Conservation (phyloP, 257 asterid genomes). For the Solanum lycopersicoides region DNA sequence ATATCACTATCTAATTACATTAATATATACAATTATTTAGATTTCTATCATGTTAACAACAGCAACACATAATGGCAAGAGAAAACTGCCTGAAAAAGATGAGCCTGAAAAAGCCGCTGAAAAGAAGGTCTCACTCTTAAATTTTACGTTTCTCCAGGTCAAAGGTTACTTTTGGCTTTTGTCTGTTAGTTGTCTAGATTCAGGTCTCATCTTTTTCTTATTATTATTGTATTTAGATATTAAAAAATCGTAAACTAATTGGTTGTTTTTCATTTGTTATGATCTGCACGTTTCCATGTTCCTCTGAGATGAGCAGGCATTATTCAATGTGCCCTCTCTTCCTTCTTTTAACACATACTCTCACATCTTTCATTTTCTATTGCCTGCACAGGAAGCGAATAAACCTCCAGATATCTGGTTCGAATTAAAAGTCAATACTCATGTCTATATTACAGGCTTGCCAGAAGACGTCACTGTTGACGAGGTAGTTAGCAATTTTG, state of each 20-base stretch:
- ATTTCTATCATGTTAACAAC: too few relatives aligned
- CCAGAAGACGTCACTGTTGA: constrained; percentile 86
- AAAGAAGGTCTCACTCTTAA: constrained; percentile 49
- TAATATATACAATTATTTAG: too few relatives aligned
- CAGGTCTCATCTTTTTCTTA: background rate
- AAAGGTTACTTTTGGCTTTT: background rate
- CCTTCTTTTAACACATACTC: background rate
- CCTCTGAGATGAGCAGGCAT: background rate
- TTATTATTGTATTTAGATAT: background rate
- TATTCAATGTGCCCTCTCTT: background rate
- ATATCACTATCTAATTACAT: too few relatives aligned
- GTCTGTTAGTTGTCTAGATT: background rate
- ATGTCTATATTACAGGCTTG: constrained; percentile 86
- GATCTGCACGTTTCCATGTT: background rate
- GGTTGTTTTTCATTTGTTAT: background rate
- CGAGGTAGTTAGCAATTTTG: constrained; percentile 47
- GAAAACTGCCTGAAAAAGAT: constrained; percentile 48
- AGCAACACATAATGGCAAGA: constrained; percentile 43
- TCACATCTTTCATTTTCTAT: background rate
- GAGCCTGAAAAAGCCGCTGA: constrained; percentile 44
- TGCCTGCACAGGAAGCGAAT: constrained; percentile 65
- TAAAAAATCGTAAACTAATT: background rate
- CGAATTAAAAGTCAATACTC: constrained; percentile 92
- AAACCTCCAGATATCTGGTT: constrained; percentile 97
- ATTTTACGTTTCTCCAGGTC: background rate